Evolutionary conservation across 495 filamentous ascomycete genomes (phyloP), one percentile per base, ranked within the genome.

Genomic region (Podospora sp.): DNA sequence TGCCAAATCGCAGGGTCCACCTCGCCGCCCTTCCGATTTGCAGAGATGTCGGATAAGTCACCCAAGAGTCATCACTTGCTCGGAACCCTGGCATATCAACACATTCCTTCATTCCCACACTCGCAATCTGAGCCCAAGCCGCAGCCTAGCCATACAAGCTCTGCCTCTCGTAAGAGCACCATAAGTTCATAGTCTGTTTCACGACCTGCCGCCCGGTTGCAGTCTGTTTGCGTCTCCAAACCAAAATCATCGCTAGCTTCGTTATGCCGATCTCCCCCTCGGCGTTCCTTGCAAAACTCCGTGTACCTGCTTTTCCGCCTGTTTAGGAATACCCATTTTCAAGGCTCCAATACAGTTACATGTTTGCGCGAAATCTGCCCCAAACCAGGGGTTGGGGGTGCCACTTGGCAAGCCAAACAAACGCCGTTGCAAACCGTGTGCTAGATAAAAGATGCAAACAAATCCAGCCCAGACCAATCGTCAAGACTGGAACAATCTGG

Each of bases 311-410:
- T 59, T 59, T 59, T 55, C 51, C 51, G 20, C 29, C 29, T 33
- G 29, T 33, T 3, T 33, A 33, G 29, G 51, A 25, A n/a, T 36
- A 21, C 26, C 57, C 57, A 27, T 59, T 59, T 59, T 59, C 26
- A 59, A 33, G 57, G 57, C 57, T 35, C 57, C 57, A 35, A 20
- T 59, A 59, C 57, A 59, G 57, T 59, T 59, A 59, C 57, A 59
- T 59, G n/a, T 59, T 59, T 33, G 57, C 18, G 57, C 20, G 57
- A 29, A 59, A 59, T 29, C 26, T n/a, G 25, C 26, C 25, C 26
- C 40, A 46, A 46, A 46, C 40, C 40, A 46, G 40, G 40, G 40
- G n/a, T n/a, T n/a, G 40, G 40, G 40, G 40, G 5, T 57, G 24
- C 22, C 22, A 27, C 24, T 27, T 7, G 27, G 26, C 14, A 58